Conservation (phyloP, 768 basidiomycete genomes). For the Hebeloma cylindrosporum region DNA sequence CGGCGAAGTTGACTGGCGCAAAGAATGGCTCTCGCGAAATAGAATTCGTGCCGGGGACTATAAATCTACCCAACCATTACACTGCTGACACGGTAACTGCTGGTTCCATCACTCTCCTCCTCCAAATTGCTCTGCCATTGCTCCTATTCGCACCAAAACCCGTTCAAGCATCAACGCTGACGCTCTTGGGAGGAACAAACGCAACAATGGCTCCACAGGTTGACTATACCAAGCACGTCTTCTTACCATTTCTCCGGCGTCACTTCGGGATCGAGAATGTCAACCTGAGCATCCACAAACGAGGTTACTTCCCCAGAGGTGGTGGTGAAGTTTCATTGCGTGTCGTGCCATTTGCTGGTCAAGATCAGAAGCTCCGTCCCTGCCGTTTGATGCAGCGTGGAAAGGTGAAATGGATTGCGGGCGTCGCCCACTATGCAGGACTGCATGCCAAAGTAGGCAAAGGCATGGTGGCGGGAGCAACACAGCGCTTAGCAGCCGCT, state of each 20-base stretch:
- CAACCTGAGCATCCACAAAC: slow-evolving; percentile 46
- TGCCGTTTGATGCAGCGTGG: slow-evolving; percentile 61
- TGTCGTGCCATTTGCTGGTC: slow-evolving; percentile 40
- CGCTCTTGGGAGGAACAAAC: slow-evolving; percentile 71
- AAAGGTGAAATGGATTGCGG: slow-evolving; percentile 46
- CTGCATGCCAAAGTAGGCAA: slow-evolving; percentile 57
- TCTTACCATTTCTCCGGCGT: slow-evolving; percentile 64
- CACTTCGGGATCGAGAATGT: slow-evolving; percentile 52
- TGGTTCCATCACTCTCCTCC: slow-evolving; percentile 67
- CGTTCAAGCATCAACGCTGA: slow-evolving; percentile 43
- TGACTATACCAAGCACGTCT: slow-evolving; percentile 64
- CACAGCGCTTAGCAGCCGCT: slow-evolving; percentile 36
- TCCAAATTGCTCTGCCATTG: slow-evolving; percentile 72
- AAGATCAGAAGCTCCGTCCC: slow-evolving; percentile 34
- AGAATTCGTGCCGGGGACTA: slow-evolving; percentile 54
- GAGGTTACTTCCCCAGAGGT: slow-evolving; percentile 76
- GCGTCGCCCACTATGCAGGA: slow-evolving; percentile 65
- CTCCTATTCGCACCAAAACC: slow-evolving; percentile 52
- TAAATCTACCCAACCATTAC: slow-evolving; percentile 41
- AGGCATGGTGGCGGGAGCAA: slow-evolving; percentile 58
- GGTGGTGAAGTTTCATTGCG: slow-evolving; percentile 59
- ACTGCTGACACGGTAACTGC: slow-evolving; percentile 56
- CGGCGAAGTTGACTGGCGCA: slow-evolving; percentile 56
- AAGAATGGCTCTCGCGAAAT: slow-evolving; percentile 50
- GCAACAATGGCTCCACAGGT: slow-evolving; percentile 71